A percentile compares a stretch with the other conserved stretches of the same genome.
Conservation (phyloP, 2,329 filamentous ascomycete genomes). For the Myriosclerotinia curreyana region DNA sequence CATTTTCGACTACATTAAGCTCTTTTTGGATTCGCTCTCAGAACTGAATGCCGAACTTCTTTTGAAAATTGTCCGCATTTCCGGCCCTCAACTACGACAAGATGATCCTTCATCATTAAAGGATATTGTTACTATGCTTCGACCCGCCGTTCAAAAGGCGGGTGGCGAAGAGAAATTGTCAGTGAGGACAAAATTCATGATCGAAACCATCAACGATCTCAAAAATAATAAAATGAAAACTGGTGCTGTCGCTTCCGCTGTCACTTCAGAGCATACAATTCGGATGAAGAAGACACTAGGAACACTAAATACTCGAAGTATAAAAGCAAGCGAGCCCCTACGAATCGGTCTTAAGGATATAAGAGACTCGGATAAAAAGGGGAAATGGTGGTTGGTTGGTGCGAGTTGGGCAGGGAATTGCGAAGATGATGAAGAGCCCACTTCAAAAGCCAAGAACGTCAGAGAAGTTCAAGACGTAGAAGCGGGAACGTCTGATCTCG, state of each 20-base stretch:
- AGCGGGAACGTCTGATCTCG: constrained; percentile 36
- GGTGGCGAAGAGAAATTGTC: constrained; percentile 73
- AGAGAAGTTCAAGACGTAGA: constrained; percentile 38
- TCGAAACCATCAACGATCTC: constrained; percentile 89
- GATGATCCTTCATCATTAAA: constrained; percentile 88
- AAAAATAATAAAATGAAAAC: constrained; percentile 92
- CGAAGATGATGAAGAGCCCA: constrained; percentile 35
- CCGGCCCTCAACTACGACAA: constrained; percentile 76
- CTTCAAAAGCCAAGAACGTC: neutral
- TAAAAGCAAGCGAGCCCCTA: constrained; percentile 76
- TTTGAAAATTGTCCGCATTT: constrained; percentile 77
- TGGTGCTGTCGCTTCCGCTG: constrained; percentile 63
- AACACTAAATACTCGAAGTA: constrained; percentile 63
- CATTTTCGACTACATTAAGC: constrained; percentile 85
- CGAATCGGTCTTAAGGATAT: constrained; percentile 81
- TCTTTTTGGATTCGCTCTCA: constrained; percentile 70
- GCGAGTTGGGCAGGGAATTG: constrained; percentile 72
- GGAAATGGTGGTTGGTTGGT: constrained; percentile 98
- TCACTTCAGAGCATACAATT: constrained; percentile 77
- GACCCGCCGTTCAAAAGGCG: constrained; percentile 64
- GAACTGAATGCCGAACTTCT: constrained; percentile 88
- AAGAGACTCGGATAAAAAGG: constrained; percentile 75
- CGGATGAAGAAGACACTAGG: constrained; percentile 88
- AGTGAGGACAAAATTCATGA: constrained; percentile 93
- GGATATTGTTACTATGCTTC: constrained; percentile 79